Evolutionary conservation across 139 green algal species (phyloP).

Genomic region (Chlamydomonas sp.): DNA sequence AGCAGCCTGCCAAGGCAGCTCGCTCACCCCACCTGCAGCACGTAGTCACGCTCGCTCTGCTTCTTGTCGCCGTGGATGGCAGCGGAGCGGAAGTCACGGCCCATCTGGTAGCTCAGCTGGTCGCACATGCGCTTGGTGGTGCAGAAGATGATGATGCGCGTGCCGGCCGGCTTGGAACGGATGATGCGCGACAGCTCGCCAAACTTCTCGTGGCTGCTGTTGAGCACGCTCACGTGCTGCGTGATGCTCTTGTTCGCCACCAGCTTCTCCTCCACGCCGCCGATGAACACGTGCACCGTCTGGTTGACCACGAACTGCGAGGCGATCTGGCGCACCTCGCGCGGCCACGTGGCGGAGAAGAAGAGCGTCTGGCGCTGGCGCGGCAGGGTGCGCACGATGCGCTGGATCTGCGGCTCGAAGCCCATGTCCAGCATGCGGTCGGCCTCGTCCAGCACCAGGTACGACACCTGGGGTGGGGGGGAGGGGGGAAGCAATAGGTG

Average conservation of each 20-base stretch:
- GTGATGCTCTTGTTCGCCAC: slow-evolving; percentile 94
- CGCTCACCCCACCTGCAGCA: slow-evolving; percentile 54
- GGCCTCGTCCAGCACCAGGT: slow-evolving; percentile 97
- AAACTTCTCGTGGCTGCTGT: slow-evolving; percentile 76
- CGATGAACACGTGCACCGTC: slow-evolving; percentile 91
- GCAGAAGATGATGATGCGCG: slow-evolving; percentile 91
- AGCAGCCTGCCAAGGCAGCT: too few species aligned
- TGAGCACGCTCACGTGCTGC: slow-evolving; percentile 72
- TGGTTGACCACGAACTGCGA: slow-evolving; percentile 82
- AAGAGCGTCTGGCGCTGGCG: slow-evolving; percentile 90
- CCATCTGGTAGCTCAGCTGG: slow-evolving; percentile 70
- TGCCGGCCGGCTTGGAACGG: slow-evolving; percentile 64
- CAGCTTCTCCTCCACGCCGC: slow-evolving; percentile 88
- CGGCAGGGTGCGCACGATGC: slow-evolving; percentile 78
- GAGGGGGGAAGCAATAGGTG: neutral
- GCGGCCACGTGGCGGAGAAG: slow-evolving; percentile 92
- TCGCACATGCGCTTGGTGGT: slow-evolving; percentile 96
- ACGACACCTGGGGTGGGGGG: slow-evolving; percentile 72
- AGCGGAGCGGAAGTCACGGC: slow-evolving; percentile 71
- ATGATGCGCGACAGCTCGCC: slow-evolving; percentile 74
- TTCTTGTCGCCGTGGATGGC: slow-evolving; percentile 97
- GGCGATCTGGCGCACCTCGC: slow-evolving; percentile 90
- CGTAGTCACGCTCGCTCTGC: slow-evolving; percentile 92
- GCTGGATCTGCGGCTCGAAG: slow-evolving; percentile 95
- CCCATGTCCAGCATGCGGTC: slow-evolving; percentile 99